Percentiles rank a stretch among this genome's conserved stretches.
These are phyloP conservation scores for Scedosporium apiospermum DNA, from an alignment of 2,329 filamentous ascomycete species.

Conservation along the genomic window DNA sequence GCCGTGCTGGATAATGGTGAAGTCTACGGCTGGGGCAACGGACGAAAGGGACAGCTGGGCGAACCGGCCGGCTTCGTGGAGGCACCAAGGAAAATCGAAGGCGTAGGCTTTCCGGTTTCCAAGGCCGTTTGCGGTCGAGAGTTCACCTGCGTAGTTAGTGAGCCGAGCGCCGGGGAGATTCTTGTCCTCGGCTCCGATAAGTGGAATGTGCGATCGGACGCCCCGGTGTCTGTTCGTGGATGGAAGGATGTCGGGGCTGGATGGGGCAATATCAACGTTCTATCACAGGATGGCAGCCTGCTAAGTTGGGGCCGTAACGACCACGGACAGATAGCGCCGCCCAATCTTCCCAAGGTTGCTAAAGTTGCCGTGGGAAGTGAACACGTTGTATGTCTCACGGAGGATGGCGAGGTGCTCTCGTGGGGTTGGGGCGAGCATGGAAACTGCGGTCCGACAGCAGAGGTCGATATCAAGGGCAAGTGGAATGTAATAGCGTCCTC, in stretches of 20 bases:
- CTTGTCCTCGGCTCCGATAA: slow-evolving; percentile 66
- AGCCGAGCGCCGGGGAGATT: slow-evolving; percentile 46
- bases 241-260: slow-evolving; percentile 67
- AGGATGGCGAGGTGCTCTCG: slow-evolving; percentile 54
- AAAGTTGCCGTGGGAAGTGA: slow-evolving; percentile 80
- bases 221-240: slow-evolving; percentile 39
- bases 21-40: slow-evolving; percentile 81
- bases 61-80: slow-evolving; percentile 41
- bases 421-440: slow-evolving; percentile 99
- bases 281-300: slow-evolving; percentile 51
- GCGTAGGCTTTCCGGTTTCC: slow-evolving; percentile 49
- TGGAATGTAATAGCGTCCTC: slow-evolving; percentile 58
- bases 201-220: slow-evolving; percentile 51
- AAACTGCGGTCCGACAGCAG: slow-evolving; percentile 70
- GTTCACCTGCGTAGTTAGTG: slow-evolving; percentile 65
- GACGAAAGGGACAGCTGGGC: slow-evolving; percentile 77
- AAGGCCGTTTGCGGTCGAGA: slow-evolving; percentile 73
- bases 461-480: slow-evolving; percentile 57
- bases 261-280: slow-evolving; percentile 73
- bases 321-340: slow-evolving; percentile 68
- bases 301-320: slow-evolving; percentile 76
- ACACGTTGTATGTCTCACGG: slow-evolving; percentile 67
- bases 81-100: slow-evolving; percentile 51
- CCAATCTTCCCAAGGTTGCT: slow-evolving; percentile 45
- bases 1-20: slow-evolving; percentile 65